These are phyloP conservation scores for Aspergillus ellipticus DNA, from an alignment of 495 filamentous ascomycete genomes.

Conservation along the genomic window DNA sequence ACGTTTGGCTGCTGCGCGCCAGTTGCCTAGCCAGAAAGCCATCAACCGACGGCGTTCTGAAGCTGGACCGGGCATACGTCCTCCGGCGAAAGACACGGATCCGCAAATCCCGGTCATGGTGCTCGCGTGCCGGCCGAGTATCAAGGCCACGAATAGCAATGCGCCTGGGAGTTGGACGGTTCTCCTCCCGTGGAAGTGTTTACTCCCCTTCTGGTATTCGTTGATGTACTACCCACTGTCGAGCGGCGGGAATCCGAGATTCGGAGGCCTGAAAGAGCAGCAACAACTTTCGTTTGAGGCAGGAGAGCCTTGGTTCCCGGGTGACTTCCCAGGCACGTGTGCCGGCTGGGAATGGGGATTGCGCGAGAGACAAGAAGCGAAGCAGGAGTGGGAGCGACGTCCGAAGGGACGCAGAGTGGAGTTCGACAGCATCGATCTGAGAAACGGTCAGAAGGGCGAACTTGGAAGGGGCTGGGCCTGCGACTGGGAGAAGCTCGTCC, in stretches of 20 bases:
- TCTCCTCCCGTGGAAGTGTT: slow-evolving; percentile 88
- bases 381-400: slow-evolving; percentile 67
- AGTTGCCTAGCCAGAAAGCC: slow-evolving; percentile 74
- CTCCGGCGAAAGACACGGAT: slow-evolving; percentile 61
- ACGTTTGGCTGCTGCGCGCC: slow-evolving; percentile 58
- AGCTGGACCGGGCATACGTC: slow-evolving; percentile 59
- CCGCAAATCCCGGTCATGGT: slow-evolving; percentile 78
- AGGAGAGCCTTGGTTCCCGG: slow-evolving; percentile 80
- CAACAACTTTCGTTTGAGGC: slow-evolving; percentile 80
- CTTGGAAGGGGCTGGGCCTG: slow-evolving; percentile 80
- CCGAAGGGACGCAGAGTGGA: slow-evolving; percentile 79
- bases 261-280: slow-evolving; percentile 77
- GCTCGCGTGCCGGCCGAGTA: slow-evolving; percentile 51
- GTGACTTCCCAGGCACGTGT: slow-evolving; percentile 77
- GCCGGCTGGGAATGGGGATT: slow-evolving; percentile 78
- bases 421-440: slow-evolving; percentile 73
- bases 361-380: slow-evolving; percentile 57
- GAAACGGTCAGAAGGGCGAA: slow-evolving; percentile 74
- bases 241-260: slow-evolving; percentile 70
- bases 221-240: slow-evolving; percentile 83
- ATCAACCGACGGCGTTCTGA: slow-evolving; percentile 80
- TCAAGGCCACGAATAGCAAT: slow-evolving; percentile 32
- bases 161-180: slow-evolving; percentile 76
- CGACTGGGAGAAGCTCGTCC: slow-evolving; percentile 72
- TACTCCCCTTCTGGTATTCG: slow-evolving; percentile 79